Conservation (phyloP, 179 eudicot genomes). For the Nepenthes alata region DNA sequence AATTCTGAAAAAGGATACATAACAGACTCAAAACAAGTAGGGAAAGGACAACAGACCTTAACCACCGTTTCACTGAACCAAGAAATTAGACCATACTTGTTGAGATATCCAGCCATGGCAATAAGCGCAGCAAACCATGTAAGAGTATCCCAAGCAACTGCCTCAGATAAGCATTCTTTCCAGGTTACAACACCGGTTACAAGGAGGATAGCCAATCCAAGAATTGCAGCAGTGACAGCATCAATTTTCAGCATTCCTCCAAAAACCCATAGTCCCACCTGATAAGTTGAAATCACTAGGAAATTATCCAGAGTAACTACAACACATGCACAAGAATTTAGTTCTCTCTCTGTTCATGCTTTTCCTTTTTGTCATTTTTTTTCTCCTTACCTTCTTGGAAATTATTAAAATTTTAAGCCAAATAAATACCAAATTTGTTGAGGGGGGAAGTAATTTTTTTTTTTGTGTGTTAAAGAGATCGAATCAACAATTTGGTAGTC, state of each 20-base stretch:
- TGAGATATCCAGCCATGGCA: conserved; percentile 98
- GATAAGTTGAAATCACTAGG: conserved; percentile 1
- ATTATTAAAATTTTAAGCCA: too few relatives aligned
- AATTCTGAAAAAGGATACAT: neutral
- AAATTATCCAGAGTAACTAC: too few relatives aligned
- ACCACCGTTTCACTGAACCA: conserved; percentile 98
- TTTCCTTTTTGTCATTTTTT: too few relatives aligned
- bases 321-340: too few relatives aligned
- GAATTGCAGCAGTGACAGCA: conserved; percentile 95
- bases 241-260: conserved; percentile 71
- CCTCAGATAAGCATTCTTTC: conserved; percentile 91
- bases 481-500: too few relatives aligned
- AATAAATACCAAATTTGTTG: too few relatives aligned
- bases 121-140: conserved; percentile 97
- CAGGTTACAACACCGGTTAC: conserved; percentile 90
- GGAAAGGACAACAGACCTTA: conserved; percentile 34
- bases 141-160: conserved; percentile 99
- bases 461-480: too few relatives aligned
- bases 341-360: too few relatives aligned
- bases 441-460: too few relatives aligned
- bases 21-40: neutral
- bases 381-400: too few relatives aligned
- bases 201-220: conserved; percentile 78
- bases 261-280: conserved; percentile 94
- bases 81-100: conserved; percentile 89